A percentile compares a stretch with the other conserved stretches of the same genome.
Evolutionary conservation across 2,329 filamentous ascomycete species (phyloP).

Genomic region (Emergomyces orientalis): DNA sequence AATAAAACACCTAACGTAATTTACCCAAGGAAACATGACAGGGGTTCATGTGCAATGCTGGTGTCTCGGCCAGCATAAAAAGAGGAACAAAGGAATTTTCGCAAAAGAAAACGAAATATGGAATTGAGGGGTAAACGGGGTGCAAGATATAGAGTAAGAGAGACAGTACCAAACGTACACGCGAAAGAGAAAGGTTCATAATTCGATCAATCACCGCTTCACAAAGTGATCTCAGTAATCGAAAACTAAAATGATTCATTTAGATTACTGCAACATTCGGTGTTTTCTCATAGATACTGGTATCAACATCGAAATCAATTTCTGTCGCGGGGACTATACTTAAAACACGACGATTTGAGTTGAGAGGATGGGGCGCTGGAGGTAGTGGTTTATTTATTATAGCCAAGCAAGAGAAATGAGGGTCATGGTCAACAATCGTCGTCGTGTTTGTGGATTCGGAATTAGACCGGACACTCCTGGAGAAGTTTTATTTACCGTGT

Average conservation of each 20-base stretch:
- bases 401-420: conserved; percentile 4
- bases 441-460: conserved; percentile 8
- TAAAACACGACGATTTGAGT: neutral
- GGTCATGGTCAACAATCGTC: neutral
- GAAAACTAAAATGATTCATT: neutral
- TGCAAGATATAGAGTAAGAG: neutral
- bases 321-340: neutral
- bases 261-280: neutral
- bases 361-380: neutral
- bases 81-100: neutral
- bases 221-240: neutral
- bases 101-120: neutral
- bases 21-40: neutral
- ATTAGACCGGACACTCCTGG: conserved; percentile 6
- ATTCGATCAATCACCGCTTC: neutral
- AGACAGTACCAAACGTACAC: neutral
- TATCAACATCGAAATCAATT: conserved; percentile 1
- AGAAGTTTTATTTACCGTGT: neutral
- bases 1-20: neutral
- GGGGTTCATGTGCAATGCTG: neutral
- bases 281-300: conserved; percentile 3
- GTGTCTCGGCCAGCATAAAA: neutral
- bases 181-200: neutral
- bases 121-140: neutral
- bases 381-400: conserved; percentile 8